phyloP scores from a whole-genome alignment of 345 rosid species.

The Gossypium ekmanianum region DNA sequence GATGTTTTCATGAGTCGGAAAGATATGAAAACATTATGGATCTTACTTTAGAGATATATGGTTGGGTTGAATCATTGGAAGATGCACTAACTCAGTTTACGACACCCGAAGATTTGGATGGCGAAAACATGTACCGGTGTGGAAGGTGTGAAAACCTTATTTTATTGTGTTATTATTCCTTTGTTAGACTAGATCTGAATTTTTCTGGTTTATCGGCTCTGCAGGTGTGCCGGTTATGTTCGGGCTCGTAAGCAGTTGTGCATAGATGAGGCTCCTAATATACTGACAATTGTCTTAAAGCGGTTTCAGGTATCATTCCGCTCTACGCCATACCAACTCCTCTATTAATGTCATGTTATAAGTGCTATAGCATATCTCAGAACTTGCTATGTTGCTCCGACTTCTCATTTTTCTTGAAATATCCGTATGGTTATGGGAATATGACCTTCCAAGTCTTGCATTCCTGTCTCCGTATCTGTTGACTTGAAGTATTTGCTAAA shows the following conservation, averaged over 20 bases:
- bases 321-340: neutral
- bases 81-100: slow-evolving; percentile 85
- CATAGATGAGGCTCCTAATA: slow-evolving; percentile 81
- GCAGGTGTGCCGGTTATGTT: slow-evolving; percentile 68
- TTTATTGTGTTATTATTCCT: neutral
- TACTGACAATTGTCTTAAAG: slow-evolving; percentile 82
- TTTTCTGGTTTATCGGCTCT: neutral
- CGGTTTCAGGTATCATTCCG: slow-evolving; percentile 62
- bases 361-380: neutral
- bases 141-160: slow-evolving; percentile 47
- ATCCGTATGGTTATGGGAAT: neutral
- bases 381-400: neutral
- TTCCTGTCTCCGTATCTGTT: neutral
- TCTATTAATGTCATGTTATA: neutral
- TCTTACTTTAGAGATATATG: slow-evolving; percentile 75
- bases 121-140: slow-evolving; percentile 88
- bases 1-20: slow-evolving; percentile 75
- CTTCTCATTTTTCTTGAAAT: neutral
- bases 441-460: neutral
- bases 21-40: slow-evolving; percentile 83
- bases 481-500: neutral
- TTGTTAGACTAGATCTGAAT: neutral
- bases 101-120: slow-evolving; percentile 74
- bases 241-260: slow-evolving; percentile 73
- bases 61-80: slow-evolving; percentile 79